Base-by-base conservation (phyloP, 768 basidiomycete species). In the Mycena chlorophos region DNA sequence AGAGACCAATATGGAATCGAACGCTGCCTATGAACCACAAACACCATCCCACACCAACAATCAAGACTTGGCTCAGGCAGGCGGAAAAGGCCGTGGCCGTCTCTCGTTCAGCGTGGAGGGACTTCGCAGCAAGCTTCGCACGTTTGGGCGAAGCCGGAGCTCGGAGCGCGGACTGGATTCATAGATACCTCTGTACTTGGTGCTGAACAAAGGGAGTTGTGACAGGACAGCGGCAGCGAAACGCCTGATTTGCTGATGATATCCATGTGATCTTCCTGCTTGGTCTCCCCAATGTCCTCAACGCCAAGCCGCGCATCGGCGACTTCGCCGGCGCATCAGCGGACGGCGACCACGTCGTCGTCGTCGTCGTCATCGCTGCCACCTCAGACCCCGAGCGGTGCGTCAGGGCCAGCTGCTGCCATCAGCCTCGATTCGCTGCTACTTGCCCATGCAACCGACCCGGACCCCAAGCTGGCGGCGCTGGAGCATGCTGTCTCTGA, bases 401-500 rank as follows among this genome's bases (percentile, higher is more conserved):
- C 40, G 13, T 6, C 40, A 16, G 40, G 40, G 13, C 54, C 69
- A 26, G 69, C 77, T 6, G 65, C 76, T 37, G 28, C 78, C 4
- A 69, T 84, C 54, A 73, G 84, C 4, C 66, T 80, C 49, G 84
- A 86, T 3, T 64, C 75, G 17, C 74, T 89, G 51, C 76, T 91
- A 61, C 70, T 77, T 39, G 69, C 78, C 25, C 79, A 91, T 62
- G 76, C 81, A 5, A 64, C 69, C 20, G 72, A 81, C 1, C 68
- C 78, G 45, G 82, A 86, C 70, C 85, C 85, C 37, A 77, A 72
- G 57, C 61, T 72, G n/a, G 78, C 80, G 30, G 92, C 94, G 3
- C 79, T 96, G 26, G 91, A 93, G 23, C 82, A 85, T 55, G 83
- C 86, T 6, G 76, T 96, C 25, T 78, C 78, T 16, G 94, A 98